Base-by-base conservation (phyloP, 345 rosid species). In the Murraya koenigii region DNA sequence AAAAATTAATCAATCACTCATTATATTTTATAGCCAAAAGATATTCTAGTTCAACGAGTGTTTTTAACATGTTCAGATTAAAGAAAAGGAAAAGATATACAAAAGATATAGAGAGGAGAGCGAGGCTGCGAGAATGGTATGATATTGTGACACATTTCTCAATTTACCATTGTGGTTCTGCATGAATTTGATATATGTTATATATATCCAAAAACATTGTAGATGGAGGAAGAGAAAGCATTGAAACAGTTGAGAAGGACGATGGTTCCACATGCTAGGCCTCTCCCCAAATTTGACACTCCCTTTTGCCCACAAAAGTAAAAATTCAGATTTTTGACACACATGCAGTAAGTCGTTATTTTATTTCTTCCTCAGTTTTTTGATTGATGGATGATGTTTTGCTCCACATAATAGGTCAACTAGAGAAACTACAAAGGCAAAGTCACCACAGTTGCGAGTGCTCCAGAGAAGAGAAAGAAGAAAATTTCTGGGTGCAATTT, bases 81-180 rank as follows among this genome's bases (percentile, higher is more conserved):
- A 90, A 84, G 97, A 94, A 87, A 97, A 97, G 77, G 99, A 92
- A 81, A 79, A 79, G 74, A 69, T 87, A 75, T 94, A 92, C 75
- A 97, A 97, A 84, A 89, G 99, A 88, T 90, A 90, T 81, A 87
- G 99, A 82, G 98, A 97, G 79, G 99, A 97, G 82, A 94, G 87
- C 69, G 98, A 97, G 80, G 86, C 94, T 68, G 94, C 89, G 17
- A 89, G 79, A 73, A 93, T 91, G 97, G 99, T 94, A 90, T 4
- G 33, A 59, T 1, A 56, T 58, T 58, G 15, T 36, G 30, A 58
- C 38, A 10, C 7, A 5, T 23, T 7, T 36, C 15, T 36, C 6
- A 41, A 32, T 47, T 41, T 73, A 28, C 26, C 26, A 38, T 60
- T 73, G 10, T 71, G 41, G 26, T n/a, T 8, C 3, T 26, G 17